phyloP scores from a whole-genome alignment of 2,329 filamentous ascomycete species.

The Ascochyta lentis region DNA sequence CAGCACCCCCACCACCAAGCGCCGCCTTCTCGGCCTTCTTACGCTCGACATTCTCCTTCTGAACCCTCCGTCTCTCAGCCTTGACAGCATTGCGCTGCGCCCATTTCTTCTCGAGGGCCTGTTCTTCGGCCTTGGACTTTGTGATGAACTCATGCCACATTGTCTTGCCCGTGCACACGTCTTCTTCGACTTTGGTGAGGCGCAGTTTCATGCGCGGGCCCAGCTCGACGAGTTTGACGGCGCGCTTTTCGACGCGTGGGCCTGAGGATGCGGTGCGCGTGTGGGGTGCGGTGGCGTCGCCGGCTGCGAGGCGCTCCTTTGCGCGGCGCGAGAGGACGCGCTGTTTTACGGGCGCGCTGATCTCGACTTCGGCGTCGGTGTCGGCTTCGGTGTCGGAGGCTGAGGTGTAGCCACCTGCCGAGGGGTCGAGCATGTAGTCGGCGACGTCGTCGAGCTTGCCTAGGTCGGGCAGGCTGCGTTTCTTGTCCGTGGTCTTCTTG shows the following conservation, averaged over 20 bases:
- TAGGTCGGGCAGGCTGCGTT: conserved; percentile 78
- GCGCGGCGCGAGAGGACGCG: conserved; percentile 67
- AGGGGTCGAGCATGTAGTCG: conserved; percentile 86
- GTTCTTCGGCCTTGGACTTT: conserved; percentile 80
- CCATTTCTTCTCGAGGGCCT: conserved; percentile 83
- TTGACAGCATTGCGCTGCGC: conserved; percentile 79
- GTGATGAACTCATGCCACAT: conserved; percentile 98
- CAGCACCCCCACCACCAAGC: conserved; percentile 49
- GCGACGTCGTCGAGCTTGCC: conserved; percentile 91
- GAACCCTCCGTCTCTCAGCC: conserved; percentile 78
- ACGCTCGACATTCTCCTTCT: conserved; percentile 88
- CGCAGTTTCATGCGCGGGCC: conserved; percentile 88
- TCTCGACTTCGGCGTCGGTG: conserved; percentile 94
- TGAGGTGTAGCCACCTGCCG: conserved; percentile 83
- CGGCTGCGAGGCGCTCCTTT: conserved; percentile 51
- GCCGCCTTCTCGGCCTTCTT: conserved; percentile 70
- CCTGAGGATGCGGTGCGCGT: conserved; percentile 46
- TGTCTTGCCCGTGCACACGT: conserved; percentile 84
- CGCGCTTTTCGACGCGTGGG: conserved; percentile 76
- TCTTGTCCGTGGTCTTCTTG: conserved; percentile 59
- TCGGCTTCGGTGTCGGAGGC: conserved; percentile 93
- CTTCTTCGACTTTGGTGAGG: conserved; percentile 95
- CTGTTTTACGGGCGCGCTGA: conserved; percentile 66
- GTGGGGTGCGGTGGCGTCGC: conserved; percentile 44
- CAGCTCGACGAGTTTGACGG: conserved; percentile 89